phyloP scores from a whole-genome alignment of 1,284 basidiomycete genomes.

The Phellinidium pouzarii region DNA sequence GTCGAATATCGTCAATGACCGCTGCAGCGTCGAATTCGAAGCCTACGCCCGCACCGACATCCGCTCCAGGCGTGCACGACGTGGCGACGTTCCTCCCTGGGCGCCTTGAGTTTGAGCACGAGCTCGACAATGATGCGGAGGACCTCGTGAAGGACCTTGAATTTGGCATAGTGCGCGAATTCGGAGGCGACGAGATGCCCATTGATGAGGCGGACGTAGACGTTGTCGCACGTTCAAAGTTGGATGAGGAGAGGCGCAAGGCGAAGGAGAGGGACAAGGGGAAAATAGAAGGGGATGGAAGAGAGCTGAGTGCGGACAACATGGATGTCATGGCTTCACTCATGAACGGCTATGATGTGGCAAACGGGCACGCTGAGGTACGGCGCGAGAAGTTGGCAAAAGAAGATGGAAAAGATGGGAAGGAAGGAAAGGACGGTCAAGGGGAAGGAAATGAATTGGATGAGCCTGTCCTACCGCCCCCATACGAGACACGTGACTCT shows the following conservation, averaged over 20 bases:
- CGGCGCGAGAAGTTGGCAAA: slow-evolving; percentile 26
- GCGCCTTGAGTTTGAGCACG: slow-evolving; percentile 95
- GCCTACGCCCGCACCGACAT: slow-evolving; percentile 78
- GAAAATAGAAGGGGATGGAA: slow-evolving; percentile 17
- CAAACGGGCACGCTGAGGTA: slow-evolving; percentile 18
- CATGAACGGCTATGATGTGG: slow-evolving; percentile 17
- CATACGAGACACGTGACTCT: slow-evolving; percentile 82
- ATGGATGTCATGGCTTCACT: slow-evolving; percentile 20
- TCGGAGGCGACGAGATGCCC: slow-evolving; percentile 78
- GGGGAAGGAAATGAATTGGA: slow-evolving; percentile 46
- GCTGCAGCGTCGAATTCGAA: slow-evolving; percentile 40
- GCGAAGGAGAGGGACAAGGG: slow-evolving; percentile 40
- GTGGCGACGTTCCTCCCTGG: slow-evolving; percentile 92
- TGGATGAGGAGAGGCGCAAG: slow-evolving; percentile 53
- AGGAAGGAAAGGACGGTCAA: slow-evolving; percentile 36
- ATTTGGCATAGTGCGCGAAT: slow-evolving; percentile 83
- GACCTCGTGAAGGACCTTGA: slow-evolving; percentile 94
- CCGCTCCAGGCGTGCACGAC: slow-evolving; percentile 92
- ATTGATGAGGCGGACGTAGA: slow-evolving; percentile 70
- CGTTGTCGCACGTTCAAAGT: slow-evolving; percentile 58
- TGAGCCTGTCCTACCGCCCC: slow-evolving; percentile 62
- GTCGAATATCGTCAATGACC: slow-evolving; percentile 71
- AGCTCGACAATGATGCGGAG: slow-evolving; percentile 95
- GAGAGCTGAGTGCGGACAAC: slow-evolving; percentile 18
- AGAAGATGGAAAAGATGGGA: slow-evolving; percentile 45